Percentiles rank a stretch among this genome's conserved stretches.
phyloP scores from a whole-genome alignment of 2,329 filamentous ascomycete species.

The Geosmithia flava region DNA sequence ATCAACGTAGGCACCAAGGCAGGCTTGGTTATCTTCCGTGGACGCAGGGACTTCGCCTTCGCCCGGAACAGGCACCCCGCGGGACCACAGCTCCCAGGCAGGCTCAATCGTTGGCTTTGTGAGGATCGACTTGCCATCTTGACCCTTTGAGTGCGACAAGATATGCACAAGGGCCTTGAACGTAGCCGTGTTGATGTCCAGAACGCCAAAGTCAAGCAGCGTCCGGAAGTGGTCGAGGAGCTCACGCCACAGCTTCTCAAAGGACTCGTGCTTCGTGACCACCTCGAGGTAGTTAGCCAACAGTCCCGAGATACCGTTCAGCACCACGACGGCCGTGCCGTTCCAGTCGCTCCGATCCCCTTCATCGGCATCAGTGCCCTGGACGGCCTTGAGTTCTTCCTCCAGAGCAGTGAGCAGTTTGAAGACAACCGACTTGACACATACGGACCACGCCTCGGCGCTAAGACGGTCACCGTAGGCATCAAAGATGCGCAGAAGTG shows the following conservation, averaged over 20 bases:
- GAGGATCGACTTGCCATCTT: constrained; percentile 28
- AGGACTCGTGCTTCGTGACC: constrained; percentile 52
- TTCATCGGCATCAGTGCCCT: constrained; percentile 23
- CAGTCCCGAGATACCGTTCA: constrained; percentile 60
- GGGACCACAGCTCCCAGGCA: constrained; percentile 60
- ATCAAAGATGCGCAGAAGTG: constrained; percentile 80
- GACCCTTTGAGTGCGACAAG: constrained; percentile 34
- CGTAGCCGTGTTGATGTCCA: constrained; percentile 61
- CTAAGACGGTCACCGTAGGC: constrained; percentile 74
- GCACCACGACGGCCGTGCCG: constrained; percentile 62
- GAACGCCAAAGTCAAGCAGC: constrained; percentile 47
- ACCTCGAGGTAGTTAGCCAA: constrained; percentile 66
- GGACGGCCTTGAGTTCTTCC: constrained; percentile 31
- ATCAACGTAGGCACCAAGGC: constrained; percentile 72
- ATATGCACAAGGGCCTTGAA: constrained; percentile 57
- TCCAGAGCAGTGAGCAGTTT: constrained; percentile 63
- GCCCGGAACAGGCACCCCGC: constrained; percentile 51
- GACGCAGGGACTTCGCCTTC: constrained; percentile 12
- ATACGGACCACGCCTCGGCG: constrained; percentile 71
- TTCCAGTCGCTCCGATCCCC: constrained; percentile 48
- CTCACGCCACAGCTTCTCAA: constrained; percentile 64
- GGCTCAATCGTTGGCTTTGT: constrained; percentile 41
- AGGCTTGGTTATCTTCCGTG: constrained; percentile 57
- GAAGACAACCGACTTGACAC: constrained; percentile 71
- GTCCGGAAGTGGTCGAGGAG: constrained; percentile 57